These are phyloP conservation scores for Tylopilus vinaceipallidus DNA, from an alignment of 768 basidiomycete genomes.

Conservation along the genomic window DNA sequence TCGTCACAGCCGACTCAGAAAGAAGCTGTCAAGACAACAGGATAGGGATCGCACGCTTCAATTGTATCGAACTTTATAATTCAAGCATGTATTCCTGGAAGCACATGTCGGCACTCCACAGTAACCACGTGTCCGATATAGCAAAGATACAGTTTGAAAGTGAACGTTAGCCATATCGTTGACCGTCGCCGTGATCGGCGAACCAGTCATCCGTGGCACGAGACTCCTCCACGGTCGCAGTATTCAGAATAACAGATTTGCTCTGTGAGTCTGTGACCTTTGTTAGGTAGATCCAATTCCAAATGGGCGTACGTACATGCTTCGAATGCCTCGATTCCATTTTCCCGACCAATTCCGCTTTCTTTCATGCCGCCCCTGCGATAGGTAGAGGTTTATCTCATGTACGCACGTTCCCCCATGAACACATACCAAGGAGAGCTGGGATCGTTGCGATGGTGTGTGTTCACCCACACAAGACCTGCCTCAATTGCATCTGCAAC, in stretches of 20 bases:
- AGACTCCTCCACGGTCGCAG: slow-evolving; percentile 59
- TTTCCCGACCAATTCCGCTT: slow-evolving; percentile 85
- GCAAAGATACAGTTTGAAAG: background rate
- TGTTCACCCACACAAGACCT: slow-evolving; percentile 86
- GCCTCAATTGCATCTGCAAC: slow-evolving; percentile 67
- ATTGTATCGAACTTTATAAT: slow-evolving; percentile 4
- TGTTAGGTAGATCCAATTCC: slow-evolving; percentile 1
- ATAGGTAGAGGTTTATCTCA: slow-evolving; percentile 5
- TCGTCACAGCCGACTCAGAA: slow-evolving; percentile 41
- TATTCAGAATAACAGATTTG: slow-evolving; percentile 78
- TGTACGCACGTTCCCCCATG: background rate
- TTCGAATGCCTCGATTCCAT: slow-evolving; percentile 78
- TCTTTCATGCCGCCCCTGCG: slow-evolving; percentile 89
- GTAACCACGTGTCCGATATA: background rate
- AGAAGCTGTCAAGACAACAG: slow-evolving; percentile 58
- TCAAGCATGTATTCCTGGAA: slow-evolving; percentile 16
- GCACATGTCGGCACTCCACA: background rate
- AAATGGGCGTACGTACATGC: slow-evolving; percentile 51
- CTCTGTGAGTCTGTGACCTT: slow-evolving; percentile 67
- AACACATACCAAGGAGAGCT: slow-evolving; percentile 73
- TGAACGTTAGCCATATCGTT: slow-evolving; percentile 58
- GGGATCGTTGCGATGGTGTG: slow-evolving; percentile 87
- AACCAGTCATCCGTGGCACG: slow-evolving; percentile 76
- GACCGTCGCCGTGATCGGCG: slow-evolving; percentile 49
- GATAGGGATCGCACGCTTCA: slow-evolving; percentile 13